Evolutionary conservation across 345 rosid species (phyloP), one percentile per base, ranked within the genome.

Genomic region (Laguncularia racemosa): DNA sequence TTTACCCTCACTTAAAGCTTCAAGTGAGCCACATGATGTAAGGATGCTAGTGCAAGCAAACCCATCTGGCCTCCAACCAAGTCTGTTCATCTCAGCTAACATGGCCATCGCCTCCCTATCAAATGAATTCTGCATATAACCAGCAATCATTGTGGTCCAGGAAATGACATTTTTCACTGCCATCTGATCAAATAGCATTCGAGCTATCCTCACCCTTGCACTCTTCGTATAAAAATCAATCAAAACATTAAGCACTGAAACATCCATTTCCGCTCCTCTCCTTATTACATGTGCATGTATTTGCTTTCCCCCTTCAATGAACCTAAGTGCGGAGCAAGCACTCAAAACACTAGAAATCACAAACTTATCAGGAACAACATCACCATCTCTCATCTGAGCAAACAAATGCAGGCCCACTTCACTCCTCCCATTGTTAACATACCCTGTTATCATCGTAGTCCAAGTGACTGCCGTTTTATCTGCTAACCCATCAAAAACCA

Each of bases 81-180:
- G 57, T 63, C 65, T 70, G 17, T 70, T 63, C 81, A 86, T 82
- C 67, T 67, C 67, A 14, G 53, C 38, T 33, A 86, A 84, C 68
- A 84, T 63, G 28, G 61, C 65, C 69, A 82, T 46, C 49, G 88
- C 95, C 67, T 86, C 88, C 47, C 40, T 58, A 55, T 82, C 79
- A 62, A 67, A 77, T 48, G 78, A 73, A 55, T 73, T 84, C 62
- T 86, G 88, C 78, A 79, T 84, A 59, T 79, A 84, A 4, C 95
- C 91, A 53, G 88, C 70, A 61, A 86, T 71, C 77, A 86, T 69
- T 16, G 86, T 79, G 54, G 89, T 82, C 95, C 88, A 84, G 1
- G 89, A 84, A 66, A 84, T 79, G 58, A 81, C 71, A 55, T 86
- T 60, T 74, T 60, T 76, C 55, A 64, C 71, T 19, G 46, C 60